phyloP scores from a whole-genome alignment of 1,139 yeast genomes.

The Candida tetrigidarum region DNA sequence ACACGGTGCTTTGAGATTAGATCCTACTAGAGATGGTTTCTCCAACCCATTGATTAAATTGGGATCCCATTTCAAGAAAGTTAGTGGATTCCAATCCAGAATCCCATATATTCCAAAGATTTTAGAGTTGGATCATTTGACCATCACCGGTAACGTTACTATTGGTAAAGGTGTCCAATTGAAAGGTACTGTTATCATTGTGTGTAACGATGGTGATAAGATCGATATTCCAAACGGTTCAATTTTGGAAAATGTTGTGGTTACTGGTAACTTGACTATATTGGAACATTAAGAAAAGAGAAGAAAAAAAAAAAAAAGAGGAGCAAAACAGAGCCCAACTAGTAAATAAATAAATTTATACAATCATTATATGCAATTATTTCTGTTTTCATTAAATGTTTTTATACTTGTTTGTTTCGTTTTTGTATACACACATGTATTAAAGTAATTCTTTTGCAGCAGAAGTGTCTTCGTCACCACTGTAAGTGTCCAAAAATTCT shows the following conservation, averaged over 20 bases:
- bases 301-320: not conserved
- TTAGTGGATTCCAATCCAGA: constrained; percentile 85
- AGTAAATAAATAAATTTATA: constrained; percentile 1
- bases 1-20: constrained; percentile 89
- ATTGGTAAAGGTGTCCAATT: constrained; percentile 90
- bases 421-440: not conserved
- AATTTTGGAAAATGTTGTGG: constrained; percentile 91
- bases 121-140: constrained; percentile 93
- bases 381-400: not conserved
- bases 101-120: constrained; percentile 96
- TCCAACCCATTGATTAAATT: constrained; percentile 94
- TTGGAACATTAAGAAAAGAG: constrained; percentile 70
- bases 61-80: constrained; percentile 97
- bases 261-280: constrained; percentile 95
- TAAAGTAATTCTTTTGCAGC: constrained; percentile 38
- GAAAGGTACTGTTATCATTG: constrained; percentile 97
- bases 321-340: not conserved
- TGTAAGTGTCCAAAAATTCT: constrained; percentile 27
- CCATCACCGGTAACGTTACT: constrained; percentile 95
- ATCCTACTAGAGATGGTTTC: constrained; percentile 82
- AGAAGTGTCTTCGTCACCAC: constrained; percentile 54
- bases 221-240: constrained; percentile 98
- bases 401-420: not conserved
- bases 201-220: constrained; percentile 95
- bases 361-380: constrained; percentile 1